Evolutionary conservation across 192 early-diverging fungal genomes (phyloP).

Genomic region (Backusella luteola): DNA sequence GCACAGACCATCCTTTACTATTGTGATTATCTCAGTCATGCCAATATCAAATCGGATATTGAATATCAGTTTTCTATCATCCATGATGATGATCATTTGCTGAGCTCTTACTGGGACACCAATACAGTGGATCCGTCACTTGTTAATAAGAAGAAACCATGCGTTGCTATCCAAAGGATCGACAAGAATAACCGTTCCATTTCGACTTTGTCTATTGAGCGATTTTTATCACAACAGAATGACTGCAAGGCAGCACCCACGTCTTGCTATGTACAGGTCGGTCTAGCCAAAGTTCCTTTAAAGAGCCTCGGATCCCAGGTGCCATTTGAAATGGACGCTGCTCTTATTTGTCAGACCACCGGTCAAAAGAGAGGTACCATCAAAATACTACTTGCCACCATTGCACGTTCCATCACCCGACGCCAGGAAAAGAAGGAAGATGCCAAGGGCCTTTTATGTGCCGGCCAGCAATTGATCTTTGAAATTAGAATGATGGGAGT

Average conservation of each 20-base stretch:
- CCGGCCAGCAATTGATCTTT: constrained; percentile 57
- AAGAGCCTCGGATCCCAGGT: constrained; percentile 43
- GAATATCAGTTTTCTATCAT: constrained; percentile 81
- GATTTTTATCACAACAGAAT: constrained; percentile 22
- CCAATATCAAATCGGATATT: constrained; percentile 73
- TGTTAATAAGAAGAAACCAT: constrained; percentile 39
- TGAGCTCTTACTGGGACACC: constrained; percentile 48
- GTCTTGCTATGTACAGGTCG: constrained; percentile 48
- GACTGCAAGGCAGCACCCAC: background rate
- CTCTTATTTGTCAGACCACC: constrained; percentile 44
- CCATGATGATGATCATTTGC: constrained; percentile 47
- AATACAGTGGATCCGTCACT: constrained; percentile 41
- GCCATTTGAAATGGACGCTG: constrained; percentile 38
- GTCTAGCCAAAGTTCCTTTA: constrained; percentile 41
- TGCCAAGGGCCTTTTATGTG: constrained; percentile 29
- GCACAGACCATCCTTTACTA: constrained; percentile 65
- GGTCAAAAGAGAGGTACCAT: constrained; percentile 38
- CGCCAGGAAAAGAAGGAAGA: background rate
- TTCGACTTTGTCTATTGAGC: constrained; percentile 39
- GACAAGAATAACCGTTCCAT: constrained; percentile 48
- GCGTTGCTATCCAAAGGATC: constrained; percentile 54
- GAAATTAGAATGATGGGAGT: constrained; percentile 61
- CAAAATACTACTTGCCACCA: constrained; percentile 41
- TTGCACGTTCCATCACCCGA: constrained; percentile 21
- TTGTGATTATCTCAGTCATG: constrained; percentile 76